A percentile compares a stretch with the other conserved stretches of the same genome.
These are phyloP conservation scores for Apiospora sp. DNA, from an alignment of 2,329 filamentous ascomycete genomes.

Conservation along the genomic window DNA sequence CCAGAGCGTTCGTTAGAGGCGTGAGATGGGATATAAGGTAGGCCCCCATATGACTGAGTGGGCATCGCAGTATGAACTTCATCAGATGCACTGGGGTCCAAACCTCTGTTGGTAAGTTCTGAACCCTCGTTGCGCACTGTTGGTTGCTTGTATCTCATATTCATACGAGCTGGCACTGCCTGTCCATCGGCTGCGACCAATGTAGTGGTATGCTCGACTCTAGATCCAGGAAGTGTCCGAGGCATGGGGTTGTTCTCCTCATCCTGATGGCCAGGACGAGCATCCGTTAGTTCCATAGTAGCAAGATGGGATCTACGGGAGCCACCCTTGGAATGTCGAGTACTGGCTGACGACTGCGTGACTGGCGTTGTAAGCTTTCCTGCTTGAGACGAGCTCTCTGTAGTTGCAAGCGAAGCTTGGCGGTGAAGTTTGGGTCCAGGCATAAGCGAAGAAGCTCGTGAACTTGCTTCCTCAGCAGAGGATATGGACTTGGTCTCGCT, in stretches of 20 bases:
- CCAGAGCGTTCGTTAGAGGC: neutral
- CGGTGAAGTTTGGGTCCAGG: constrained; percentile 21
- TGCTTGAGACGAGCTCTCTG: neutral
- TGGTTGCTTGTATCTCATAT: constrained; percentile 5
- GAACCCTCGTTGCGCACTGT: constrained; percentile 22
- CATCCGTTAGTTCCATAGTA: neutral
- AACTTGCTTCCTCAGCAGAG: constrained; percentile 27
- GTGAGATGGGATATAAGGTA: neutral
- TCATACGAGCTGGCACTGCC: neutral
- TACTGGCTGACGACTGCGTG: neutral
- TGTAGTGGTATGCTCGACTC: neutral
- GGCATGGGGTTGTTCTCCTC: neutral
- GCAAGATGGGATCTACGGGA: neutral
- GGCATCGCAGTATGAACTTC: neutral
- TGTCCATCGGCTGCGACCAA: neutral
- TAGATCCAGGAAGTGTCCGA: neutral
- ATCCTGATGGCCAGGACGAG: neutral
- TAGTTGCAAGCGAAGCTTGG: neutral
- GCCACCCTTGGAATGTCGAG: neutral
- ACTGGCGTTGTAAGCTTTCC: neutral
- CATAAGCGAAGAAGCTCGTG: constrained; percentile 23
- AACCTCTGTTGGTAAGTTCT: neutral
- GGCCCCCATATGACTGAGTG: neutral
- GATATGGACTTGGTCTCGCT: constrained; percentile 21
- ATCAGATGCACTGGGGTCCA: neutral